Percentiles rank a stretch among this genome's conserved stretches.
These are phyloP conservation scores for Parachaetomium inaequale DNA, from an alignment of 495 filamentous ascomycete species.

Conservation along the genomic window DNA sequence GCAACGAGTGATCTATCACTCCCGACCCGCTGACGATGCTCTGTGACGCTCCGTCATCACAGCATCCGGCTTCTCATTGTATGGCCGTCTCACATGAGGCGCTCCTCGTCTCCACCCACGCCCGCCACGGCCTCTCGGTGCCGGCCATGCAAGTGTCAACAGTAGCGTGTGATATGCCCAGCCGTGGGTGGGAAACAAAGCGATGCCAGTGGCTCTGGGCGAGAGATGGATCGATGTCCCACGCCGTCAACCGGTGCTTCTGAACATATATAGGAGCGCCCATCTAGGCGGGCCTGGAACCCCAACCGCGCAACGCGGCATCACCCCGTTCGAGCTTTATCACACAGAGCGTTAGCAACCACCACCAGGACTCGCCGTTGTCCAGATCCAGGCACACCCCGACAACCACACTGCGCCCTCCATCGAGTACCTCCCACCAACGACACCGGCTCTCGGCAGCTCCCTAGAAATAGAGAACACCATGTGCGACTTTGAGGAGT, in stretches of 20 bases:
- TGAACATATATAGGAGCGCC: background rate
- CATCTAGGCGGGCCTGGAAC: background rate
- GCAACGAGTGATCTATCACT: constrained; percentile 17
- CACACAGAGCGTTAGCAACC: background rate
- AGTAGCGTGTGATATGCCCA: constrained; percentile 12
- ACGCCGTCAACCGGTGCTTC: background rate
- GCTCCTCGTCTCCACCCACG: background rate
- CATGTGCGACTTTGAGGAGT: constrained; percentile 68
- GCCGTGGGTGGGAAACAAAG: background rate
- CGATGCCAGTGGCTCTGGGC: background rate
- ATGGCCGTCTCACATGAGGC: constrained; percentile 13
- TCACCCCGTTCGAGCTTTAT: no score
- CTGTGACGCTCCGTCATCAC: constrained; percentile 11
- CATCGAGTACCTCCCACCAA: background rate
- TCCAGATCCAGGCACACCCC: background rate
- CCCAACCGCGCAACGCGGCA: background rate
- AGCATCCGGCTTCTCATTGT: constrained; percentile 5
- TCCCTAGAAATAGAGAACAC: background rate
- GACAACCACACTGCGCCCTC: background rate
- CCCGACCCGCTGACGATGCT: background rate
- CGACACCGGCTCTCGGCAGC: background rate
- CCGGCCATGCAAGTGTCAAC: constrained; percentile 6
- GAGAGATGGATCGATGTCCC: background rate
- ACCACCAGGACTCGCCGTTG: background rate
- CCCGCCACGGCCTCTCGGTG: background rate